A percentile compares a stretch with the other conserved stretches of the same genome.
Evolutionary conservation across 2,329 filamentous ascomycete species (phyloP).

Genomic region (Fusarium foetens): DNA sequence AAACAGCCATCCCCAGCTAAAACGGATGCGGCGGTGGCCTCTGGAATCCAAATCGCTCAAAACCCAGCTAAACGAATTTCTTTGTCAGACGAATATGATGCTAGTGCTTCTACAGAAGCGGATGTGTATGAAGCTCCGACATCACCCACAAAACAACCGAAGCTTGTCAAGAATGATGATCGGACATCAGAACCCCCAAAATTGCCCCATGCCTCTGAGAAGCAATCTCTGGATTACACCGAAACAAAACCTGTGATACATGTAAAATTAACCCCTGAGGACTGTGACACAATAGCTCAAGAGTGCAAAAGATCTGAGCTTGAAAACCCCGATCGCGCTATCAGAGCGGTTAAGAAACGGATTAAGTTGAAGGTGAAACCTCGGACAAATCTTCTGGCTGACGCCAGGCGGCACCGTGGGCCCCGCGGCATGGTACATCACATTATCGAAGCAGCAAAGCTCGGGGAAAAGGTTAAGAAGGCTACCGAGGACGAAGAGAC

Average conservation of each 20-base stretch:
- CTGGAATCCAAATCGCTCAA: background rate
- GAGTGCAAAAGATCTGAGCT: background rate
- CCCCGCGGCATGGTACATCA: background rate
- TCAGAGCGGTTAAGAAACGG: background rate
- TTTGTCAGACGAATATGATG: background rate
- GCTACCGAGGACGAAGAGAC: background rate
- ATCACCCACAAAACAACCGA: constrained; percentile 6
- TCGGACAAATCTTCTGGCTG: background rate
- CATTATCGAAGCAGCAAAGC: background rate
- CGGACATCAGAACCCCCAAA: background rate
- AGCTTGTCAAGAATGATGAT: background rate
- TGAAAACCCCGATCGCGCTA: background rate
- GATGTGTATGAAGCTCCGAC: background rate
- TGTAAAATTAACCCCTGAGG: background rate
- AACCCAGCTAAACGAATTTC: background rate
- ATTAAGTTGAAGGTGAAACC: background rate
- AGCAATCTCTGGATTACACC: background rate
- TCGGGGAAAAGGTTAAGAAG: background rate
- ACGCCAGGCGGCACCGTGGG: background rate
- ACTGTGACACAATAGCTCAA: background rate
- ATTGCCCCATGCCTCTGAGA: background rate
- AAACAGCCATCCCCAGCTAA: background rate
- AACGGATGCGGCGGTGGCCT: background rate
- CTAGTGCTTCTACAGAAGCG: background rate
- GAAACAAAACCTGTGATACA: background rate